Base-by-base conservation (phyloP, 257 asterid genomes). In the Solanum boliviense region DNA sequence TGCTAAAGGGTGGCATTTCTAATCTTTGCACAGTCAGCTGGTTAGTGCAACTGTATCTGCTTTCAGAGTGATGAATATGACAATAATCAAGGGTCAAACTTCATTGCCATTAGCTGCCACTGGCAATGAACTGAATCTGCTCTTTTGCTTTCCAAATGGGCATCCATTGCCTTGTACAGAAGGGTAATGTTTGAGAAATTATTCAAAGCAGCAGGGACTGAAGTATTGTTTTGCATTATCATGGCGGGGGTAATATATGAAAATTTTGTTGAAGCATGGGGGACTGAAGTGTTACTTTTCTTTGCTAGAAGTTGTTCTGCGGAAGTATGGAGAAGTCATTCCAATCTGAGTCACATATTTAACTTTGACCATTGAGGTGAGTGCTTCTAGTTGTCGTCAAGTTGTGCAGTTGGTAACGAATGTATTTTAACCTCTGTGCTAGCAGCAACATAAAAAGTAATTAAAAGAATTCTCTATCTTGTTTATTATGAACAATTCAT, bases 1-100 rank as follows among this genome's bases (percentile, higher is more conserved):
- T 85, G 94, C 95, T 52, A 94, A 96, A 93, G 99, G 99, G 29
- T 96, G 98, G 98, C 99, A 96, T 87, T 96, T 94, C 89, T 95
- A 87, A 86, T 58, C 84, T 52, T 70, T 71, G 29, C 70, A 20
- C 11, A 48, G 68, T 46, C 29, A 46, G 29, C 41, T 81, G 41
- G 9, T 81, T 27, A 27, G 67, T 81, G 70, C 85, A 46, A 29
- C 70, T 48, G 68, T 79, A 79, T 44, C 85, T 44, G 65, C 67
- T 44, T 44, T 79, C 39, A 79, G 67, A 79, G n/a, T 44, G 27
- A 25, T 44, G 16, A 44, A 27, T 20, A 79, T 27, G 62, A 44
- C 27, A 79, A 79, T 2, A 79, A 79, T 79, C 83, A 21, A 35
- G 31, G 52, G 2, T 74, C 85, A 44, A 79, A 35, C n/a, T 78